phyloP scores from a whole-genome alignment of 345 rosid species.

The Toxicodendron radicans region DNA sequence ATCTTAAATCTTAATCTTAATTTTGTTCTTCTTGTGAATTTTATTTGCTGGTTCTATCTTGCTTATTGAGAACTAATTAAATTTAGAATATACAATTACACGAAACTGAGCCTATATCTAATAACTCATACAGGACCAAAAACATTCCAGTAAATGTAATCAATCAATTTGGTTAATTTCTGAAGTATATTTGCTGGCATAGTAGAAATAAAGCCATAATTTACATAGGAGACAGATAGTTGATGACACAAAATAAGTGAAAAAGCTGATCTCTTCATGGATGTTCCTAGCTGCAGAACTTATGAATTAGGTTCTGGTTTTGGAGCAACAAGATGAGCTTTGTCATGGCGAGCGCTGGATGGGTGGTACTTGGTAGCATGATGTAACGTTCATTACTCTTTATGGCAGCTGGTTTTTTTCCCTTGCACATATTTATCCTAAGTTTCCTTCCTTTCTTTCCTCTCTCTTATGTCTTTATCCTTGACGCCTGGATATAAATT shows the following conservation, averaged over 20 bases:
- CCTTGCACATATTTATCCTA: slow-evolving; percentile 21
- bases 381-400: slow-evolving; percentile 28
- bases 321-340: background rate
- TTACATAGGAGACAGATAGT: no score
- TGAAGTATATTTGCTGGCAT: no score
- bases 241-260: background rate
- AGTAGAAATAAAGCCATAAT: no score
- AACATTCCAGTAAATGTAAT: no score
- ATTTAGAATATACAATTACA: no score
- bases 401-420: slow-evolving; percentile 16
- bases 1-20: no score
- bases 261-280: background rate
- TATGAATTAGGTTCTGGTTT: slow-evolving; percentile 11
- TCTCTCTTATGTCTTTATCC: slow-evolving; percentile 14
- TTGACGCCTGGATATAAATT: slow-evolving; percentile 10
- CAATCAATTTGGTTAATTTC: no score
- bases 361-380: slow-evolving; percentile 36
- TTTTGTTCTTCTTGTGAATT: no score
- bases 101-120: no score
- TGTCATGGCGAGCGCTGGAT: slow-evolving; percentile 13
- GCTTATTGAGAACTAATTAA: no score
- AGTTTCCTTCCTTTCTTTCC: slow-evolving; percentile 16
- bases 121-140: no score
- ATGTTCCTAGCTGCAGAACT: background rate
- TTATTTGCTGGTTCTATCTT: no score